Conservation (phyloP, 345 rosid species). For the Eucalyptus melliodora region DNA sequence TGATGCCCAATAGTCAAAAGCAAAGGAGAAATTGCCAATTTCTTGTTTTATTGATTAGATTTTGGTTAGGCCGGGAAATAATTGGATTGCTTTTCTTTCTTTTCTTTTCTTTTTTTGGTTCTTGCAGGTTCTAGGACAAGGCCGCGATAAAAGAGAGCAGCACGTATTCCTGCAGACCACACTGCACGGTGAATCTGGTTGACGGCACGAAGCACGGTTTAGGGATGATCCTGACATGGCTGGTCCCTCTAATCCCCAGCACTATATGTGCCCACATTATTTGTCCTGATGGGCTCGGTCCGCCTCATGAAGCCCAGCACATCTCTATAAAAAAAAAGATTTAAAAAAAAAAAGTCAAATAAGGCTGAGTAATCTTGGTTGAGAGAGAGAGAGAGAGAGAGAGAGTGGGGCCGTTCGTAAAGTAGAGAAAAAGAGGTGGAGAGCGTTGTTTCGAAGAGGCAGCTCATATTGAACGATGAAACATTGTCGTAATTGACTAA, state of each 20-base stretch:
- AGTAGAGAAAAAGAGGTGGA: neutral
- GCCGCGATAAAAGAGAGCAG: conserved; percentile 47
- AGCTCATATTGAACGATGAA: neutral
- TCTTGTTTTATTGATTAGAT: neutral
- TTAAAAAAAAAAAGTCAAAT: conserved; percentile 32
- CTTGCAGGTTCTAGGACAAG: conserved; percentile 66
- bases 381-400: neutral
- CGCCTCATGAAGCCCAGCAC: conserved; percentile 66
- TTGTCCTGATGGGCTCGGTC: conserved; percentile 27
- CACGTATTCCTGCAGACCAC: neutral
- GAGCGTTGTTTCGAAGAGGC: neutral
- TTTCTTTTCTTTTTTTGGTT: neutral
- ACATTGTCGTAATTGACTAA: neutral
- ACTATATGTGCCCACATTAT: conserved; percentile 83
- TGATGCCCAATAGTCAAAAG: neutral
- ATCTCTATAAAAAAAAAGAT: conserved; percentile 20
- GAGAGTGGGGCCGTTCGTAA: neutral
- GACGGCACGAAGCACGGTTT: conserved; percentile 61
- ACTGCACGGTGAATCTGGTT: conserved; percentile 70
- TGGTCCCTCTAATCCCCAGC: conserved; percentile 66
- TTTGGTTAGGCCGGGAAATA: neutral
- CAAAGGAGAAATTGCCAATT: neutral
- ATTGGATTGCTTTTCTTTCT: neutral
- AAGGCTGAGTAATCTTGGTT: conserved; percentile 45
- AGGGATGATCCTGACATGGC: conserved; percentile 62